Base-by-base conservation (phyloP, 148 eudicot species). In the Talinum fruticosum region DNA sequence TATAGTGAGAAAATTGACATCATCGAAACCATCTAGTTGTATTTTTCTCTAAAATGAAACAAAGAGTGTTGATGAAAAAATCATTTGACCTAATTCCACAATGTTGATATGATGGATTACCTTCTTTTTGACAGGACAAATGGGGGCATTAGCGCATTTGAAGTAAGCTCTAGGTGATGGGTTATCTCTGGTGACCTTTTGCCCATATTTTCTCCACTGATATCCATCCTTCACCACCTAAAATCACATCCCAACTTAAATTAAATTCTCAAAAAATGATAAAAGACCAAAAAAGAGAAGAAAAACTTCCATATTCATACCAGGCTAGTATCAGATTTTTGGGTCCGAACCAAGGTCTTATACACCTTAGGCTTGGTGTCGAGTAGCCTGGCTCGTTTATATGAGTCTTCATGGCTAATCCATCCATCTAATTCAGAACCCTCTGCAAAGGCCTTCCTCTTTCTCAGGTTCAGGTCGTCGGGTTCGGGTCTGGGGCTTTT, bases 181-280 rank as follows among this genome's bases (percentile, higher is more conserved):
- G 59, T 86, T 86, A 78, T 86, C 85, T 72, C 87, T 84, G 10
- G 87, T 86, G 4, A 84, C 85, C 73, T 86, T 86, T 26, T 86
- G 89, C 12, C 89, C 89, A 72, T 86, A 86, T 65, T 86, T 86
- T 38, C 87, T 74, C 89, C 89, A 86, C 79, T 84, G 86, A 82
- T 86, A 79, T 80, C 89, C 89, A 77, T 86, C 89, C 59, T 82
- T 84, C 77, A 86, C 86, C 44, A 81, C 78, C 78, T 75, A 28
- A 62, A 21, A 59, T 59, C 14, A 79, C 23, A 38, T 16, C 34
- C 24, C 14, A 41, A 75, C 10, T 2, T 47, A 51, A 41, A 34
- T 6, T 23, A 69, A 75, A 44, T 26, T 44, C 57, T 18, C 33
- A 12, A 61, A 2, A 18, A 12, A 16, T 38, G 13, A 59, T 38